Percentiles rank a stretch among this genome's conserved stretches.
Conservation (phyloP, 2,329 filamentous ascomycete species). For the Colletotrichum cereale region DNA sequence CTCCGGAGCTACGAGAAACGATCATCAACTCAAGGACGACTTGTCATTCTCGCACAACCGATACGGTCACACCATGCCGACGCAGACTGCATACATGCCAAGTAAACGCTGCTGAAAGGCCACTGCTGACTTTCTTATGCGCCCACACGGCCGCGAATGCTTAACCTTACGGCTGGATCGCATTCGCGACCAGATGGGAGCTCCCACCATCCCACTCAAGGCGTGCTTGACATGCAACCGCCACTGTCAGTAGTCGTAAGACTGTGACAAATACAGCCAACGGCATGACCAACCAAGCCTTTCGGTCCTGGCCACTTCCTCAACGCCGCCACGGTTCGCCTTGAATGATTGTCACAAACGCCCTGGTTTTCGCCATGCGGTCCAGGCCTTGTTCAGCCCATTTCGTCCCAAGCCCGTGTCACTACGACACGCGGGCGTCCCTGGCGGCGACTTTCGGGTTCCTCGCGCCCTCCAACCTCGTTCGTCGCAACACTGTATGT, state of each 20-base stretch:
- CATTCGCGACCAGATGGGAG: conserved; percentile 27
- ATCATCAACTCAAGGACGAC: conserved; percentile 3
- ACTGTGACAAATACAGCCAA: conserved; percentile 1
- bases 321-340: neutral
- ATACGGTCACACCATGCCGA: neutral
- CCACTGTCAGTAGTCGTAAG: conserved; percentile 9
- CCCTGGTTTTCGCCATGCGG: neutral
- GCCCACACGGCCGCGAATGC: neutral
- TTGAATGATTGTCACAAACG: neutral
- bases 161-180: conserved; percentile 9
- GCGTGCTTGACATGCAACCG: conserved; percentile 2
- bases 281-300: conserved; percentile 1
- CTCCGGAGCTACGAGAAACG: neutral
- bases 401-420: conserved; percentile 2
- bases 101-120: neutral
- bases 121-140: neutral
- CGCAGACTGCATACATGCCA: conserved; percentile 1
- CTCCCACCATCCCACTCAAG: neutral
- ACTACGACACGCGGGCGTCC: neutral
- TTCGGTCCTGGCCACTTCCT: neutral
- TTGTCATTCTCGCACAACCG: neutral
- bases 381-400: conserved; percentile 1
- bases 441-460: neutral
- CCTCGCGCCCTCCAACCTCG: conserved; percentile 9
- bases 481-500: conserved; percentile 13